Conservation (phyloP, 2,329 filamentous ascomycete species). For the Ceratocystis huliohia region DNA sequence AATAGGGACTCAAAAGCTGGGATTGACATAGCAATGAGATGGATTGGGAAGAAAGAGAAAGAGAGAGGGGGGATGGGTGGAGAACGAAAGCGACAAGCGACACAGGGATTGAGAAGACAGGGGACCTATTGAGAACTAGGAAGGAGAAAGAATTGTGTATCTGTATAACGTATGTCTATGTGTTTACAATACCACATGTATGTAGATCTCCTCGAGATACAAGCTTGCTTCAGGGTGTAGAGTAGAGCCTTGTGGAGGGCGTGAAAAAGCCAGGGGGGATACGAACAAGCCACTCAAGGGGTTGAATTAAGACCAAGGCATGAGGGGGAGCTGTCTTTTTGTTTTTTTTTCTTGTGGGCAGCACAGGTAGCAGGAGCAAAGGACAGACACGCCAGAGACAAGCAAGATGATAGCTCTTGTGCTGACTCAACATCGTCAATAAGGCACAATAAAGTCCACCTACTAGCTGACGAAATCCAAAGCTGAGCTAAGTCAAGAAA, state of each 20-base stretch:
- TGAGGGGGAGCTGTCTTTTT: not conserved
- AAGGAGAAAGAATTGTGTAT: not conserved
- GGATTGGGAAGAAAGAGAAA: not conserved
- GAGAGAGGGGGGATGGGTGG: not conserved
- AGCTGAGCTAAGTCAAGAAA: not conserved
- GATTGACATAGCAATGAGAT: not conserved
- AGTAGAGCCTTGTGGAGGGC: not conserved
- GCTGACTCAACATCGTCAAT: not conserved
- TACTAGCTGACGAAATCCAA: not conserved
- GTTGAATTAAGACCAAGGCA: not conserved
- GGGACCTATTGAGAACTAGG: not conserved
- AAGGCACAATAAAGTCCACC: not conserved
- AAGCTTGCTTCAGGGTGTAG: not conserved
- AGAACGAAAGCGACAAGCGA: not conserved
- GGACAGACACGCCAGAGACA: not conserved
- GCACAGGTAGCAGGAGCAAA: not conserved
- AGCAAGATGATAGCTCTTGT: not conserved
- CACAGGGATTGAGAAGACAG: not conserved
- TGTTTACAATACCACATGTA: not conserved
- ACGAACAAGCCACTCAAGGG: conserved; percentile 4
- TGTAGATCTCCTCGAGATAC: not conserved
- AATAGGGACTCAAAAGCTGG: conserved; percentile 6
- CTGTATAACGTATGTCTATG: not conserved
- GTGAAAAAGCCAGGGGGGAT: not conserved
- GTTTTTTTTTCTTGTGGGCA: not conserved